A percentile compares a stretch with the other conserved stretches of the same genome.
phyloP scores from a whole-genome alignment of 2,329 filamentous ascomycete genomes.

The Graphilbum sp. region DNA sequence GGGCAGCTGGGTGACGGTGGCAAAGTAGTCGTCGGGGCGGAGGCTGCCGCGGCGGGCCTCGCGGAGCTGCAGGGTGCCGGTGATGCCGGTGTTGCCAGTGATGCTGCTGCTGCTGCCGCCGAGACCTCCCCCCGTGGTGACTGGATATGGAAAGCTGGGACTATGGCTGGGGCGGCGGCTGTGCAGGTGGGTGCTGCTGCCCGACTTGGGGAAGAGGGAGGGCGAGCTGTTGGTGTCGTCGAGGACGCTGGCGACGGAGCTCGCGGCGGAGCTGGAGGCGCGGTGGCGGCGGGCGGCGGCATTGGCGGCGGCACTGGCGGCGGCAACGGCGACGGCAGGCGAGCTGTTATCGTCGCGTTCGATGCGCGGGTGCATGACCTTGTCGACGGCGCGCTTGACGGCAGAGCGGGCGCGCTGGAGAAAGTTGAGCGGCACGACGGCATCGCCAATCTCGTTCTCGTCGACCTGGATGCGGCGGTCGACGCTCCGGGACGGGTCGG shows the following conservation, averaged over 20 bases:
- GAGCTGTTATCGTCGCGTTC: conserved; percentile 36
- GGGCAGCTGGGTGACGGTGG: conserved; percentile 25
- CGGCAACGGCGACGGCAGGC: too few relatives aligned
- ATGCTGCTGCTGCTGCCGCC: too few relatives aligned
- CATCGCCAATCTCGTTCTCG: conserved; percentile 73
- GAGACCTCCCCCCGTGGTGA: too few relatives aligned
- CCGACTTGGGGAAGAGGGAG: too few relatives aligned
- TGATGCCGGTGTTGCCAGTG: conserved; percentile 20
- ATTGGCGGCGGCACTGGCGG: too few relatives aligned
- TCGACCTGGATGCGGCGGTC: conserved; percentile 86
- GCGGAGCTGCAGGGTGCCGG: conserved; percentile 16
- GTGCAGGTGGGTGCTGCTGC: conserved; percentile 1
- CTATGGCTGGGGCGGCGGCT: conserved; percentile 4
- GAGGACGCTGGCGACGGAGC: conserved; percentile 26
- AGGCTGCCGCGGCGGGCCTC: conserved; percentile 37
- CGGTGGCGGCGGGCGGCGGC: conserved; percentile 31
- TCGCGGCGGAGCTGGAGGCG: conserved; percentile 46
- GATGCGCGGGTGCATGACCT: conserved; percentile 43
- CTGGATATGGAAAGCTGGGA: not conserved
- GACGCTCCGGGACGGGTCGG: conserved; percentile 63
- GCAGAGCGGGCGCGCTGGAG: conserved; percentile 71
- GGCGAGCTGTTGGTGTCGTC: too few relatives aligned
- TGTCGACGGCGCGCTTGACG: conserved; percentile 50
- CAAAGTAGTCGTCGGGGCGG: conserved; percentile 37
- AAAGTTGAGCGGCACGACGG: conserved; percentile 78